Percentiles rank a stretch among this genome's conserved stretches.
phyloP scores from a whole-genome alignment of 176 grass and related monocot genomes.

The Dendrocalamus sinicus region DNA sequence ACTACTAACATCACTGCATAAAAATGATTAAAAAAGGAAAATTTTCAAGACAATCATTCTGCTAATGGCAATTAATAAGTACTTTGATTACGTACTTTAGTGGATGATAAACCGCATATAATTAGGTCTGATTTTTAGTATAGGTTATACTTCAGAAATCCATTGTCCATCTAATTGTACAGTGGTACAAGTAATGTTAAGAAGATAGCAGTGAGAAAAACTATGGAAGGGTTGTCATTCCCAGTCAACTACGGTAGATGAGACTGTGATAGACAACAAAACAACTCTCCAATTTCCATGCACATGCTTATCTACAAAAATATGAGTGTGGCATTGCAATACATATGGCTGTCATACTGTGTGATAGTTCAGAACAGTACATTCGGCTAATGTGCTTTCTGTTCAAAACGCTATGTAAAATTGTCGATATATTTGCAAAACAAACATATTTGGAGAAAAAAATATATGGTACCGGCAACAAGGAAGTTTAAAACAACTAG shows the following conservation, averaged over 20 bases:
- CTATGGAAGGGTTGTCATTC: background rate
- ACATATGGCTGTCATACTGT: background rate
- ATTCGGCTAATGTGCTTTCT: background rate
- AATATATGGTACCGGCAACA: background rate
- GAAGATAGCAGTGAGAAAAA: background rate
- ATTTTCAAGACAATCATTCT: constrained; percentile 21
- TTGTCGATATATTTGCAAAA: background rate
- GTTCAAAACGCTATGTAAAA: background rate
- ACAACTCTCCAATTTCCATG: background rate
- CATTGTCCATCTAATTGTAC: constrained; percentile 5
- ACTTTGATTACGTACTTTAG: constrained; percentile 1
- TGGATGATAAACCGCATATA: constrained; percentile 11
- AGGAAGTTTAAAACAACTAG: background rate
- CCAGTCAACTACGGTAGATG: background rate
- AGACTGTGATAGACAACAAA: background rate
- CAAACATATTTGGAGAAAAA: background rate
- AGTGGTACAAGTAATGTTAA: background rate
- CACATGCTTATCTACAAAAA: constrained; percentile 18
- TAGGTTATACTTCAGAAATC: constrained; percentile 13
- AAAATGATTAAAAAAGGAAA: constrained; percentile 30
- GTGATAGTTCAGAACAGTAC: background rate
- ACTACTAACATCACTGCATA: constrained; percentile 50
- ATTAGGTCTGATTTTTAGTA: background rate
- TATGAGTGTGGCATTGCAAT: background rate
- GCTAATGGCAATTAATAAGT: background rate